These are phyloP conservation scores for Eimeria acervulina DNA, from an alignment of 169 alveolate genomes.

Conservation along the genomic window DNA sequence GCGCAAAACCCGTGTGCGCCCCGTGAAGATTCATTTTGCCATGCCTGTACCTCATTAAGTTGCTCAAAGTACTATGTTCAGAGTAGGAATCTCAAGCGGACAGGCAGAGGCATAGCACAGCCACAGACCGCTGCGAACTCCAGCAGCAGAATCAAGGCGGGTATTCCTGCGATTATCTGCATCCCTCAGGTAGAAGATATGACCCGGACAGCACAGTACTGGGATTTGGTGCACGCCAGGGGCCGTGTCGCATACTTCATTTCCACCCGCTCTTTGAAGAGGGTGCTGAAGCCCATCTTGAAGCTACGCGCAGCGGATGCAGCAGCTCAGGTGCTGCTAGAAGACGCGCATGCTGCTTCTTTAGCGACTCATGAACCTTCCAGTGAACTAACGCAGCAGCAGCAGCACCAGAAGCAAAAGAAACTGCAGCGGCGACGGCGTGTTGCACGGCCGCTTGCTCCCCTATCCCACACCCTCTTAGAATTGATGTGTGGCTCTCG, in stretches of 20 bases:
- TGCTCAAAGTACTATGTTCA: neutral
- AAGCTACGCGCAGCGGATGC: constrained; percentile 18
- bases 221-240: constrained; percentile 65
- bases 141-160: neutral
- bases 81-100: neutral
- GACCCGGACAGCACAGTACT: constrained; percentile 31
- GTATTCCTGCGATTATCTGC: neutral
- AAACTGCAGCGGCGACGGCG: neutral
- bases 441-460: constrained; percentile 13
- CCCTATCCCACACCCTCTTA: constrained; percentile 28
- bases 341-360: constrained; percentile 55
- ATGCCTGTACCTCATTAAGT: neutral
- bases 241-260: constrained; percentile 47
- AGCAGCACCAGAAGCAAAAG: neutral
- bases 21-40: too few species aligned
- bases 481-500: constrained; percentile 68
- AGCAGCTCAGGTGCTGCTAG: constrained; percentile 60
- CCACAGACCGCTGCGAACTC: neutral
- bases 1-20: neutral
- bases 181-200: constrained; percentile 24
- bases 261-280: constrained; percentile 27
- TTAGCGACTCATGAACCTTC: neutral
- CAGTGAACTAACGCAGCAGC: constrained; percentile 1
- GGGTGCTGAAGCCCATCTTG: constrained; percentile 50
- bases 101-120: neutral